Percentiles rank a stretch among this genome's conserved stretches.
phyloP scores from a whole-genome alignment of 768 basidiomycete genomes.

The Favolaschia claudopus region DNA sequence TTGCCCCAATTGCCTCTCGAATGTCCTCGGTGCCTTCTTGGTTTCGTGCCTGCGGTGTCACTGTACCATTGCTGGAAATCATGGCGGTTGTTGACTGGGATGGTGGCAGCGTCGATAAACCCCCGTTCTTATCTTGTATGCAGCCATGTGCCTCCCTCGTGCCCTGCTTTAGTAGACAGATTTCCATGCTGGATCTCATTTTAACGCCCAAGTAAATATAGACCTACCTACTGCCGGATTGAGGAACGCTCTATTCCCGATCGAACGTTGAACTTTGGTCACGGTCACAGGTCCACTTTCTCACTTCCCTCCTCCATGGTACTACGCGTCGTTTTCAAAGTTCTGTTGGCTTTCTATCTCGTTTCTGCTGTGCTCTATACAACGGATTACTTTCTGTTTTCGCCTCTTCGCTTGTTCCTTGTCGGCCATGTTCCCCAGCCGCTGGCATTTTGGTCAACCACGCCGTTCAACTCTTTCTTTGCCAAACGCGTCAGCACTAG shows the following conservation, averaged over 20 bases:
- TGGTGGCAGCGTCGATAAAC: not conserved
- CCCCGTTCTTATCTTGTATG: not conserved
- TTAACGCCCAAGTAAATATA: too few relatives aligned
- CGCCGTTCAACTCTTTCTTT: conserved; percentile 25
- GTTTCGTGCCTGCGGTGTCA: conserved; percentile 18
- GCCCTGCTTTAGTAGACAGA: conserved; percentile 5
- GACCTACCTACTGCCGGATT: too few relatives aligned
- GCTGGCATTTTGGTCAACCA: conserved; percentile 25
- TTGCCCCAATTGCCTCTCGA: conserved; percentile 13
- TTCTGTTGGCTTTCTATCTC: conserved; percentile 44
- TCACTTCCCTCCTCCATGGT: not conserved
- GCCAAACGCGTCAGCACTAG: conserved; percentile 14
- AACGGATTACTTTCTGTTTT: conserved; percentile 46
- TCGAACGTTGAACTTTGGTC: too few relatives aligned
- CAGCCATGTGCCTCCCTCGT: conserved; percentile 29
- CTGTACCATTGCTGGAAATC: conserved; percentile 23
- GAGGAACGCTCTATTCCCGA: too few relatives aligned
- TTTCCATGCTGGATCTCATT: too few relatives aligned
- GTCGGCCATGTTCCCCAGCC: conserved; percentile 28
- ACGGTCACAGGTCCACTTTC: too few relatives aligned
- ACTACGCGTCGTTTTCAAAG: conserved; percentile 30
- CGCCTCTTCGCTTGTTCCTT: conserved; percentile 38
- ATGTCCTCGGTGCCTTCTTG: conserved; percentile 12
- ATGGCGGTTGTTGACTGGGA: not conserved
- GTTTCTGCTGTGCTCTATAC: conserved; percentile 52